Base-by-base conservation (phyloP, 2,329 filamentous ascomycete species). In the Golovinomyces cichoracearum region DNA sequence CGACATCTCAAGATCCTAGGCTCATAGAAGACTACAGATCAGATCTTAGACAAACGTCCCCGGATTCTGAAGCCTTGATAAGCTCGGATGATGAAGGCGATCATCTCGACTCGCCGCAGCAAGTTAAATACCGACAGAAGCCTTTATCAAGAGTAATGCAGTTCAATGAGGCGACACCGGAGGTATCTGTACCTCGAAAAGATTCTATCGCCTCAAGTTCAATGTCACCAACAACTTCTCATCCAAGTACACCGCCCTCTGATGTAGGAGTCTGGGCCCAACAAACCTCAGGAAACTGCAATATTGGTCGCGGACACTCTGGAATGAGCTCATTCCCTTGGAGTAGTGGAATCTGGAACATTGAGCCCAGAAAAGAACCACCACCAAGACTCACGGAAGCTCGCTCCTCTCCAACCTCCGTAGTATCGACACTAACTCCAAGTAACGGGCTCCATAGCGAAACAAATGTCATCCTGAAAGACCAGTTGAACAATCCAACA, bases 1-100 rank as follows among this genome's bases (percentile, higher is more conserved):
- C 74, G 64, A 63, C 67, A 52, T 70, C 73, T 21, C 74, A 64
- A 56, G 79, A 69, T 57, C 13, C 13, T n/a, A 33, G 13, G 5
- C 1, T n/a, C n/a, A 33, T 33, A n/a, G 13, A 3, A 1, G 10
- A n/a, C n/a, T n/a, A 33, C 2, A 33, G n/a, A n/a, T n/a, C 10
- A 1, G 22, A 41, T 21, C 17, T 21, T 13, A 76, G 86, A 57
- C 80, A 82, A 48, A 85, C 84, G 6, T 94, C 88, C 1, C 88
- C 88, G 21, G 90, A 95, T 61, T 94, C 86, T 3, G 88, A 95
- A 61, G 88, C 83, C 47, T 68, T 95, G 51, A 85, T 81, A 48
- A 95, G 88, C 55, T 94, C 86, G 12, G 90, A 95, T 62, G 90
- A 95, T 62, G 90, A 98, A 63, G 72, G 68, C 50, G 81, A 93